A percentile compares a stretch with the other conserved stretches of the same genome.
phyloP scores from a whole-genome alignment of 2,329 filamentous ascomycete species.

The Xylaria arbuscula region DNA sequence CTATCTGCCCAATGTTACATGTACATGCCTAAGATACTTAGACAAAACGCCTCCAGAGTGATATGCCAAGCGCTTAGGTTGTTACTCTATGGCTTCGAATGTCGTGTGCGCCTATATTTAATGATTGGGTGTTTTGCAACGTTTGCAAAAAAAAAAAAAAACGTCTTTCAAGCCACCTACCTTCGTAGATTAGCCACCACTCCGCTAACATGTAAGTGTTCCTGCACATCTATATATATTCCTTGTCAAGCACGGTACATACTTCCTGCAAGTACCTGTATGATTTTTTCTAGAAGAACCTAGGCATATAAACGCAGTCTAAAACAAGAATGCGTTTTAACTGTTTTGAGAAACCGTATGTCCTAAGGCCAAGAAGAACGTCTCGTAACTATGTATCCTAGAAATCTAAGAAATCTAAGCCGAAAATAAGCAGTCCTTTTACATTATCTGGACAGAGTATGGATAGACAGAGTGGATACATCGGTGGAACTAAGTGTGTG shows the following conservation, averaged over 20 bases:
- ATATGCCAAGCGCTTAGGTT: conserved; percentile 10
- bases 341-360: background rate
- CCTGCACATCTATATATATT: no score
- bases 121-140: background rate
- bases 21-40: background rate
- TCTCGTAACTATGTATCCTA: no score
- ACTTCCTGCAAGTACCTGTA: no score
- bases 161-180: no score
- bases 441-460: background rate
- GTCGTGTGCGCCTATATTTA: background rate
- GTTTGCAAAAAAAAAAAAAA: no score
- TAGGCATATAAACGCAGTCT: no score
- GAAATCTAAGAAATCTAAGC: background rate
- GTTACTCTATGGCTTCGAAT: background rate
- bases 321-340: background rate
- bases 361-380: background rate
- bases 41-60: background rate
- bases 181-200: no score
- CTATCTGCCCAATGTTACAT: background rate
- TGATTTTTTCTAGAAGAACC: no score
- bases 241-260: no score
- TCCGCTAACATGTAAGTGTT: no score
- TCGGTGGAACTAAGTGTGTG: background rate
- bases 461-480: background rate
- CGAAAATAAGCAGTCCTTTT: background rate